These are phyloP conservation scores for Colletotrichum sojae DNA, from an alignment of 2,329 filamentous ascomycete genomes.

Conservation along the genomic window DNA sequence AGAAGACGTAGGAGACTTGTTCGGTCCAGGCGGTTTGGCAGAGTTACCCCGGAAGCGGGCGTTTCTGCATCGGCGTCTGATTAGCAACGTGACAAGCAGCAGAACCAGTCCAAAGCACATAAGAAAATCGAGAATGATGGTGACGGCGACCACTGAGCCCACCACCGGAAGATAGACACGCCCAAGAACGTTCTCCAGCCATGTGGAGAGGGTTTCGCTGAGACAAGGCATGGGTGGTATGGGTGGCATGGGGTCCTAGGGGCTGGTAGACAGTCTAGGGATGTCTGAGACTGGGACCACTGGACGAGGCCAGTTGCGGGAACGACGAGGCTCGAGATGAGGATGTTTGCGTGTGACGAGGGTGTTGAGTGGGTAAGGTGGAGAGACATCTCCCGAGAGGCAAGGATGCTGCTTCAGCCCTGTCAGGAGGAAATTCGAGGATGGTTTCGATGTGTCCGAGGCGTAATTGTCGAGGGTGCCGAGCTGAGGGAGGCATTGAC, in stretches of 20 bases:
- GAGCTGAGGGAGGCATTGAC: neutral
- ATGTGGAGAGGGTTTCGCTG: slow-evolving; percentile 20
- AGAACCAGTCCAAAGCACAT: slow-evolving; percentile 15
- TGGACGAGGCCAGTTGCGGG: neutral
- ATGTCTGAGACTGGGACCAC: slow-evolving; percentile 34
- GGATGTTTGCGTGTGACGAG: neutral
- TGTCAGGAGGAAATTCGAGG: neutral
- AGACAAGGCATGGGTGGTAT: slow-evolving; percentile 20
- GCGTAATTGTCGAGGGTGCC: neutral
- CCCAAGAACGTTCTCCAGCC: slow-evolving; percentile 12
- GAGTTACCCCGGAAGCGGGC: slow-evolving; percentile 71
- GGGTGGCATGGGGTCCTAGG: slow-evolving; percentile 1
- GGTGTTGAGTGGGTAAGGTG: neutral
- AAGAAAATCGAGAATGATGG: slow-evolving; percentile 2
- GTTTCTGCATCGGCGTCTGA: slow-evolving; percentile 57
- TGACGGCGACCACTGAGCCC: slow-evolving; percentile 27
- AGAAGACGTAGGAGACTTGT: slow-evolving; percentile 66
- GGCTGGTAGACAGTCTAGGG: slow-evolving; percentile 27
- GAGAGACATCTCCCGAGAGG: neutral
- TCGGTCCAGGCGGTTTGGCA: slow-evolving; percentile 64
- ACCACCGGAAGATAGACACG: neutral
- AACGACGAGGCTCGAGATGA: neutral
- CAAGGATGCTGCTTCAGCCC: neutral
- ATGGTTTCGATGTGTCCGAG: neutral
- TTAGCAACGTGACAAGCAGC: slow-evolving; percentile 45